Conservation (phyloP, 495 filamentous ascomycete genomes). For the Penicillium turbatum region DNA sequence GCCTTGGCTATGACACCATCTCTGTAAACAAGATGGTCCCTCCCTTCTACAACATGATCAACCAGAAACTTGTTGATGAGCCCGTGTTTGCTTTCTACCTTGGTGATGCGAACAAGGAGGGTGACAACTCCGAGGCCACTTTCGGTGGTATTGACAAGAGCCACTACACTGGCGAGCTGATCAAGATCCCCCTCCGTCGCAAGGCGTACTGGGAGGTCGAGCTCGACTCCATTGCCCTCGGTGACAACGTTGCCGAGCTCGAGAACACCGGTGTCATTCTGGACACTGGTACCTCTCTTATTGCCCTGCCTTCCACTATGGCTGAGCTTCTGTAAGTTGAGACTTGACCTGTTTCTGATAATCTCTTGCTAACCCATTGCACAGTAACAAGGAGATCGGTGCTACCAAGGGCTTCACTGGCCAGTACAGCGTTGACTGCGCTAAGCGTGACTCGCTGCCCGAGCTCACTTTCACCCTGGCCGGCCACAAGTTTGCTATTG, state of each 20-base stretch:
- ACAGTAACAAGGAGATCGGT: constrained; percentile 87
- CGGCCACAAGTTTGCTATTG: constrained; percentile 88
- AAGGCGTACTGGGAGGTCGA: constrained; percentile 99
- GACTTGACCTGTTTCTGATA: background rate
- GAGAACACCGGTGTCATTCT: constrained; percentile 94
- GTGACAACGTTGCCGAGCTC: constrained; percentile 75
- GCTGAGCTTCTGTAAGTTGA: constrained; percentile 79
- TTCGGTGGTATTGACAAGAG: constrained; percentile 88
- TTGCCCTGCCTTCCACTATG: constrained; percentile 86
- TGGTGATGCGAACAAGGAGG: constrained; percentile 64
- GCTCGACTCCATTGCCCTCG: constrained; percentile 85
- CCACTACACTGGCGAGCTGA: constrained; percentile 87
- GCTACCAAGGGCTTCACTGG: constrained; percentile 95
- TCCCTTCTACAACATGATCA: constrained; percentile 92
- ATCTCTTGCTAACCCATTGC: constrained; percentile 20
- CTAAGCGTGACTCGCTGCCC: constrained; percentile 73
- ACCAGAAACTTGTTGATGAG: constrained; percentile 85
- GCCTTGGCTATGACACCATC: constrained; percentile 90
- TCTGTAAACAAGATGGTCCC: constrained; percentile 93
- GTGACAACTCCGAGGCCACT: constrained; percentile 76
- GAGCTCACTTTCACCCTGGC: constrained; percentile 83
- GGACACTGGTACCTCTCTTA: constrained; percentile 97
- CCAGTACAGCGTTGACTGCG: constrained; percentile 91
- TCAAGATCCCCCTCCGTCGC: constrained; percentile 86
- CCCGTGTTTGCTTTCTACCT: constrained; percentile 97